phyloP scores from a whole-genome alignment of 495 filamentous ascomycete genomes.

The Pyrenopolyporus hunteri region DNA sequence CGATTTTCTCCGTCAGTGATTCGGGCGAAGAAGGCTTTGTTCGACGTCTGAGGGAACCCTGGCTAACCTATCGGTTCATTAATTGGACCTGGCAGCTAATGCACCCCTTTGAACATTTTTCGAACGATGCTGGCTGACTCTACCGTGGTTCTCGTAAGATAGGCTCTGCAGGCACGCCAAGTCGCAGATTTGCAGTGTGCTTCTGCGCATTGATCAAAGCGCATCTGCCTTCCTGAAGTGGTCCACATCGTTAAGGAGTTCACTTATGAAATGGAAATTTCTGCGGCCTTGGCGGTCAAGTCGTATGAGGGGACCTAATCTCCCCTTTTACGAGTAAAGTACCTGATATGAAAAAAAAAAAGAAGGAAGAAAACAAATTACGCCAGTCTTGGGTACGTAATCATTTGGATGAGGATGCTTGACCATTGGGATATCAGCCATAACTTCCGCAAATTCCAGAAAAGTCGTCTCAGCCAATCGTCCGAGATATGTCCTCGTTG shows the following conservation, averaged over 20 bases:
- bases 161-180: slow-evolving; percentile 23
- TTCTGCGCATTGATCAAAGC: slow-evolving; percentile 13
- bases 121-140: slow-evolving; percentile 13
- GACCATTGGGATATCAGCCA: slow-evolving; percentile 37
- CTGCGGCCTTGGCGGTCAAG: slow-evolving; percentile 10
- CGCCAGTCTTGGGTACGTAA: slow-evolving; percentile 9
- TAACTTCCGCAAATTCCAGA: slow-evolving; percentile 33
- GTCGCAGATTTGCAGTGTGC: slow-evolving; percentile 21
- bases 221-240: slow-evolving; percentile 30
- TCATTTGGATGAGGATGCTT: slow-evolving; percentile 13
- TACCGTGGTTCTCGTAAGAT: slow-evolving; percentile 18
- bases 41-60: slow-evolving; percentile 6
- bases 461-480: slow-evolving; percentile 17
- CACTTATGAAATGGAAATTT: slow-evolving; percentile 3
- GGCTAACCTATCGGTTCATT: slow-evolving; percentile 6
- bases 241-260: background rate
- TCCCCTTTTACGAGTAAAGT: too few species aligned
- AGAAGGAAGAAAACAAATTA: background rate
- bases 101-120: slow-evolving; percentile 12
- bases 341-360: background rate
- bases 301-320: too few species aligned
- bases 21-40: slow-evolving; percentile 5
- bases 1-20: slow-evolving; percentile 29
- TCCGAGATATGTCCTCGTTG: slow-evolving; percentile 3
- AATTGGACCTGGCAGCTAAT: slow-evolving; percentile 19